Base-by-base conservation (phyloP, 352 stramenopile genomes). In the Aphanomyces cochlioides region DNA sequence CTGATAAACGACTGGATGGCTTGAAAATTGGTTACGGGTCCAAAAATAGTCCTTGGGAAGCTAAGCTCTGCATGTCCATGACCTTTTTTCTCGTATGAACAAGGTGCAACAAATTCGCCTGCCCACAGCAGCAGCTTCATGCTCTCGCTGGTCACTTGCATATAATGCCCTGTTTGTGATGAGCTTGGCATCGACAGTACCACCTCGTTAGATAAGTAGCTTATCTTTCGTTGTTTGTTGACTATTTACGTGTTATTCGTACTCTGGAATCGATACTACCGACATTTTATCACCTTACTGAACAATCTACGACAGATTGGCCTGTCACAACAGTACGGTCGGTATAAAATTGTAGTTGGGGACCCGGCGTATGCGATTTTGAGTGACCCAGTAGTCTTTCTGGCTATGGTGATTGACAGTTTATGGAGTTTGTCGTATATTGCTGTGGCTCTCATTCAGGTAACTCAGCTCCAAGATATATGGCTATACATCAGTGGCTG, bases 321-420 rank as follows among this genome's bases (percentile, higher is more conserved):
- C 2, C 6, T 39, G 28, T 28, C 10, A 7, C 12, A 41, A 28
- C 17, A 12, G 5, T 12, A 17, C n/a, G 7, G 12, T 17, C 15
- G 15, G 28, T 12, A 43, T 17, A 37, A 61, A 37, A 10, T 64
- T 17, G 28, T 70, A 7, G 53, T 70, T 34, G 64, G 64, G 17
- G 64, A 70, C n/a, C 64, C 64, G 15, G 61, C 64, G 4, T 28
- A 38, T 5, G 6, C 61, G 4, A 37, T 70, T 7, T 34, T 70
- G 5, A 61, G 43, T 7, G 21, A 70, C 36, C 64, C 64, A 43
- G 5, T 61, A 4, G 64, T 70, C 5, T 61, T 13, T 5, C 39
- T 70, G 12, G 39, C 28, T 3, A 48, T 70, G 28, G 64, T 70
- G n/a, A 21, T 59, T n/a, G 64, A 70, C 40, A 43, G 59, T 15